Evolutionary conservation across 1,284 basidiomycete species (phyloP), one percentile per base, ranked within the genome.

Genomic region (Leccinum angustisporum): DNA sequence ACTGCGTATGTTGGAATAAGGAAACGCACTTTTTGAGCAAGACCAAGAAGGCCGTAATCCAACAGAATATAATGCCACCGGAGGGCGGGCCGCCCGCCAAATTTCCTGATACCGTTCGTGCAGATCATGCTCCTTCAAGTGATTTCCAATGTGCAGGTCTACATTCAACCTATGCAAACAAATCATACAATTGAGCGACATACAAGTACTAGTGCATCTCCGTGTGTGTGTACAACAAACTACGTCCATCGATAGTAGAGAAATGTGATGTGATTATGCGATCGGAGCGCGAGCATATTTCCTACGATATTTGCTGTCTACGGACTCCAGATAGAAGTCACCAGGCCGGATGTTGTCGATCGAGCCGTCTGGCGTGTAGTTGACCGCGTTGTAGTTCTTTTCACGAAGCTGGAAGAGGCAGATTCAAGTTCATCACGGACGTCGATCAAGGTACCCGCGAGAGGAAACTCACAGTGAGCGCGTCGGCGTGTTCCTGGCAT

Each of bases 271-370:
- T 3, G n/a, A 61, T 77, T 69, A 81, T 61, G 76, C 82, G n/a
- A 76, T 60, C 13, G 84, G 83, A 25, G 82, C 82, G 53, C 81
- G 79, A 60, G 79, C 76, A 79, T 99, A 99, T 75, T 91, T 94
- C 74, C 97, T 86, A 71, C 97, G 85, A 86, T 90, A 97, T 80
- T 95, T 96, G 72, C 84, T 80, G 80, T 99, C 97, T 70, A 98
- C 90, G 73, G 85, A 87, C 69, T 92, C 90, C 68, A 99, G 91
- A 84, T 98, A 99, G 83, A 91, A 98, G 27, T 91, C 83, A 54
- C 94, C 94, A 2, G 92, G 90, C 92, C 95, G 97, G 75, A 99
- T 90, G 83, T 98, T 91, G 67, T 95, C 91, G 65, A 97, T 78
- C 38, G 87, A 88, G 61, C 97, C 97, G 63, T 87, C 83, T 16